Percentiles rank a stretch among this genome's conserved stretches.
Evolutionary conservation across 805 yeast species (phyloP).

Genomic region (Ogataea nakhonphanomensis): DNA sequence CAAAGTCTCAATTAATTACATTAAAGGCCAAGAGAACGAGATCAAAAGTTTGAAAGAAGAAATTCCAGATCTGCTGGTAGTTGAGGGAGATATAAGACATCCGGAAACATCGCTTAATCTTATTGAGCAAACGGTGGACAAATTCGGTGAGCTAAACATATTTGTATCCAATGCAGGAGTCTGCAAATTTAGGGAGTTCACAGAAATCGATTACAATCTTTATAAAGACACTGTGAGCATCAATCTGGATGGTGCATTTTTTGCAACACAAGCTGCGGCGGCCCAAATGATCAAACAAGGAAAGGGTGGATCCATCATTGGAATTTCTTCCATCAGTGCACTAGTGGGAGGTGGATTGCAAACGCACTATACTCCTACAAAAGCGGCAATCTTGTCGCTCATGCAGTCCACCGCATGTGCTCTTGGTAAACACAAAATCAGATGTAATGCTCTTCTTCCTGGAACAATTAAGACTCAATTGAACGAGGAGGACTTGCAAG

Average conservation of each 20-base stretch:
- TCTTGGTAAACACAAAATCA: constrained; percentile 40
- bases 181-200: constrained; percentile 39
- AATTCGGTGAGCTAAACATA: constrained; percentile 39
- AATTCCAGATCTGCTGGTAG: constrained; percentile 33
- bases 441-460: constrained; percentile 45
- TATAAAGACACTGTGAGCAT: constrained; percentile 35
- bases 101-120: constrained; percentile 37
- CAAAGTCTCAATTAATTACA: constrained; percentile 36
- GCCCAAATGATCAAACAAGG: constrained; percentile 43
- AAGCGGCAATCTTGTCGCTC: constrained; percentile 43
- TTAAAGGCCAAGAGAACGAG: constrained; percentile 21
- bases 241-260: constrained; percentile 43
- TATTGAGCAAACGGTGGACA: constrained; percentile 32
- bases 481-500: constrained; percentile 41
- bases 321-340: constrained; percentile 41
- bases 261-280: constrained; percentile 46
- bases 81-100: constrained; percentile 42
- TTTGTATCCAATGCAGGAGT: constrained; percentile 48
- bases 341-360: constrained; percentile 45
- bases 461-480: constrained; percentile 42
- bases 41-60: constrained; percentile 26
- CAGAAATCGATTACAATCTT: constrained; percentile 38
- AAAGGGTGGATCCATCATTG: constrained; percentile 46
- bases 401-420: constrained; percentile 45
- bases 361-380: constrained; percentile 46